phyloP scores from a whole-genome alignment of 345 rosid species.

The Sisymbrium altissimum region DNA sequence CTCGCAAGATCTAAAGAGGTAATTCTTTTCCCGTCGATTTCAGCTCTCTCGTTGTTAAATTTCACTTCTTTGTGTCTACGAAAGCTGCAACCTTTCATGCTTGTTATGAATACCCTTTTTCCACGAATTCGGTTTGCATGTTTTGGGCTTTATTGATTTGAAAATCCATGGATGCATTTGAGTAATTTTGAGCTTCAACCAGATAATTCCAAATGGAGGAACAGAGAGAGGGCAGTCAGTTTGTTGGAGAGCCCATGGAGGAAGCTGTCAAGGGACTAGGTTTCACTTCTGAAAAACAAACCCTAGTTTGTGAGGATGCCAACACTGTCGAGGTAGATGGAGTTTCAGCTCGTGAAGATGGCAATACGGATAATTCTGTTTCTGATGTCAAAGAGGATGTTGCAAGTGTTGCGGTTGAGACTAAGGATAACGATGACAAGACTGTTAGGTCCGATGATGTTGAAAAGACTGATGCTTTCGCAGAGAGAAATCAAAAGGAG shows the following conservation, averaged over 20 bases:
- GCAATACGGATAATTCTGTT: not conserved
- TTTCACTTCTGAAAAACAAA: conserved; percentile 12
- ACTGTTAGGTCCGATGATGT: not conserved
- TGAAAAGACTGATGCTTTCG: not conserved
- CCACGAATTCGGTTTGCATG: not conserved
- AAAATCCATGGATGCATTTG: not conserved
- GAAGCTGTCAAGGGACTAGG: not conserved
- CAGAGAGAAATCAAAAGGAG: not conserved
- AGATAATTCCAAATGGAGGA: conserved; percentile 20
- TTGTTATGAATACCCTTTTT: not conserved
- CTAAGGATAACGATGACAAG: not conserved
- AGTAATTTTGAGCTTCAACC: not conserved
- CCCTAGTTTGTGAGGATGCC: conserved; percentile 16
- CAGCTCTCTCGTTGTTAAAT: not conserved
- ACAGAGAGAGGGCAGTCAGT: conserved; percentile 7
- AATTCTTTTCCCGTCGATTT: not conserved
- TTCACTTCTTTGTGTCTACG: not conserved
- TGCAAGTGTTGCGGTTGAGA: not conserved
- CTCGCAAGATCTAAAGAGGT: conserved; percentile 3
- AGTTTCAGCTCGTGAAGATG: not conserved
- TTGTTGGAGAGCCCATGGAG: conserved; percentile 13
- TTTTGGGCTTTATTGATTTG: not conserved
- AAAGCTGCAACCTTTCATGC: not conserved
- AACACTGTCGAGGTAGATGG: not conserved
- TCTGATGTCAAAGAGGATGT: conserved; percentile 2